Percentiles rank a stretch among this genome's conserved stretches.
phyloP scores from a whole-genome alignment of 768 basidiomycete genomes.

The Tephrocybe sp. region DNA sequence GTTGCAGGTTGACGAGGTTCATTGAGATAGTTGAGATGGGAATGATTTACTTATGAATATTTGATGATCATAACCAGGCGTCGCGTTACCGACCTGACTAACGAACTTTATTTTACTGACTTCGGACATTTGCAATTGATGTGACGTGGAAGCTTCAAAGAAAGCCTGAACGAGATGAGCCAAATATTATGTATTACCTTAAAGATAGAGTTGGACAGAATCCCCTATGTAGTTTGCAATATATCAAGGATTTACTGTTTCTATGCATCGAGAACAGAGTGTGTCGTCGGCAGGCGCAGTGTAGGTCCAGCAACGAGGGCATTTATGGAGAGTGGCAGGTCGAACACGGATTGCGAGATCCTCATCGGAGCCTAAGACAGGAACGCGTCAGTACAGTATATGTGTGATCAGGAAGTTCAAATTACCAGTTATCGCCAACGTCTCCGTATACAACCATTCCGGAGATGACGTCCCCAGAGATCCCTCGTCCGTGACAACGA shows the following conservation, averaged over 20 bases:
- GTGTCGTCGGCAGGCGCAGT: conserved; percentile 48
- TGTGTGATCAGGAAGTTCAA: neutral
- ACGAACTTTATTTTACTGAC: neutral
- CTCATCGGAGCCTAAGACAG: conserved; percentile 24
- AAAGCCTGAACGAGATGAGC: neutral
- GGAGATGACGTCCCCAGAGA: conserved; percentile 38
- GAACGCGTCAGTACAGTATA: conserved; percentile 8
- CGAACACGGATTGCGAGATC: conserved; percentile 52
- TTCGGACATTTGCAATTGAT: no score
- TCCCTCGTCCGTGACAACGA: conserved; percentile 46
- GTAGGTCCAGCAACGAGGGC: conserved; percentile 91
- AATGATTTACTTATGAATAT: neutral
- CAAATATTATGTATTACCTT: conserved; percentile 8
- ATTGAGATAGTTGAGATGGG: neutral
- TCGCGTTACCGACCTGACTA: neutral
- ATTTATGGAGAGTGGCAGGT: conserved; percentile 66
- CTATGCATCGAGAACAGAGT: conserved; percentile 67
- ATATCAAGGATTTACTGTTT: conserved; percentile 20
- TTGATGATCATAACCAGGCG: neutral
- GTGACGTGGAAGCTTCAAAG: no score
- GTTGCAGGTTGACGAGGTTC: conserved; percentile 16
- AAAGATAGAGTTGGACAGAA: neutral
- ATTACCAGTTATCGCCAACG: conserved; percentile 46
- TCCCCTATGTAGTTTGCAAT: neutral
- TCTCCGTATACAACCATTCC: conserved; percentile 50